Base-by-base conservation (phyloP, 768 basidiomycete genomes). In the Steccherinum ochraceum region DNA sequence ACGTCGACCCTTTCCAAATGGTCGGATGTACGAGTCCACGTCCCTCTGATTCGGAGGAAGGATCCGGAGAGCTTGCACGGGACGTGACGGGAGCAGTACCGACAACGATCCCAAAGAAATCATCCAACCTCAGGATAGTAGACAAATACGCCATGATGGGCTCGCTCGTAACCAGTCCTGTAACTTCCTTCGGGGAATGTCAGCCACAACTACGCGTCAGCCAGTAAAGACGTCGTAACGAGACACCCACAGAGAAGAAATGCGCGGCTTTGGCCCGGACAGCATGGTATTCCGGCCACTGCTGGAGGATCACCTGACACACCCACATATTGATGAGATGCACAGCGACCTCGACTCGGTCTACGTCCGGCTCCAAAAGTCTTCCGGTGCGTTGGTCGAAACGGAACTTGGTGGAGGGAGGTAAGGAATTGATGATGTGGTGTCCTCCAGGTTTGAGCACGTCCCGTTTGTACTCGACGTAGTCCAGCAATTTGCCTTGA, bases 291-390 rank as follows among this genome's bases (percentile, higher is more conserved):
- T 61, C 57, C 3, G 65, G 67, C 47, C 60, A 63, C 0, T 53
- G n/a, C 18, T 49, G 23, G 40, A 66, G 50, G 21, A 53, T 53
- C 40, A 56, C 48, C 25, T 62, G 58, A 46, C 64, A 64, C 24
- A 67, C 62, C 63, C 64, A 67, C 24, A 65, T 54, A 27, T 63
- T 64, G 45, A 67, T 54, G 25, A 68, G 56, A 48, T 67, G 65
- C 40, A 54, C 57, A 1, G 60, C 65, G 19, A 67, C 54, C 39
- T 68, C 64, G 12, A 61, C 51, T 21, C 55, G 49, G 25, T 60
- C 56, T 45, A 50, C 27, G 41, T 59, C 42, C 2, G 56, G 49
- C 48, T 58, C 41, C 35, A 46, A 11, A 54, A 58, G 5, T 3
- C 40, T 24, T 16, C 48, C 53, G 12, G 42, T 45, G n/a, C 35